Base-by-base conservation (phyloP, 2,329 filamentous ascomycete genomes). In the Xylariaceae sp. region DNA sequence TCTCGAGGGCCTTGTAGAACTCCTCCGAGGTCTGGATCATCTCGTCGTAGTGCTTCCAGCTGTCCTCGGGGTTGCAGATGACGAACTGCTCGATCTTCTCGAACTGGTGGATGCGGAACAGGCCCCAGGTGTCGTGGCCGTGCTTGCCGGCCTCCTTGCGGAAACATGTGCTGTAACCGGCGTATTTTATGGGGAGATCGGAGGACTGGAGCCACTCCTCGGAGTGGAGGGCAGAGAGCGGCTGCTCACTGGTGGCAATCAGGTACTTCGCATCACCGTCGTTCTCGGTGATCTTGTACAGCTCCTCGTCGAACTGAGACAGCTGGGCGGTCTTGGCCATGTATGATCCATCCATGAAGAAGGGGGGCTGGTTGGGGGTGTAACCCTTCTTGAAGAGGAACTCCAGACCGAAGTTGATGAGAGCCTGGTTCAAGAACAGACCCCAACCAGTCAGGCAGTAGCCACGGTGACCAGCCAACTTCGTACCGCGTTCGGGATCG, bases 311-410 rank as follows among this genome's bases (percentile, higher is more conserved):
- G 71, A 99, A 99, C 15, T 97, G 90, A 67, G 94, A 92, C 30
- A 99, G 85, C 77, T 99, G 94, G 2, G 94, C 94, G 0, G 94
- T 99, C 81, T 97, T 97, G 62, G 57, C 92, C 94, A 99, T 99
- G 74, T 91, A 88, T 54, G 96, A 90, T 75, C 90, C 89, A 64
- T 93, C 83, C 90, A 97, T 96, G 80, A 99, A 95, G 72, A 91
- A 92, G 1, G 92, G 92, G 1, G 93, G 88, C 71, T 94, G 90
- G 66, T 93, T 85, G 6, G 90, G 87, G 35, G 83, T 91, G 76
- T 92, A 96, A 58, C 89, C 92, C 74, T 88, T 89, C 69, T 84
- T 80, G 74, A 85, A 85, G 57, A 97, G 85, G 74, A 96, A 97
- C 71, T 96, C 88, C 52, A 97, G 80, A 56, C 92, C 93, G 73